These are phyloP conservation scores for Backusella australiensis DNA, from an alignment of 192 early-diverging fungal species.

Conservation along the genomic window DNA sequence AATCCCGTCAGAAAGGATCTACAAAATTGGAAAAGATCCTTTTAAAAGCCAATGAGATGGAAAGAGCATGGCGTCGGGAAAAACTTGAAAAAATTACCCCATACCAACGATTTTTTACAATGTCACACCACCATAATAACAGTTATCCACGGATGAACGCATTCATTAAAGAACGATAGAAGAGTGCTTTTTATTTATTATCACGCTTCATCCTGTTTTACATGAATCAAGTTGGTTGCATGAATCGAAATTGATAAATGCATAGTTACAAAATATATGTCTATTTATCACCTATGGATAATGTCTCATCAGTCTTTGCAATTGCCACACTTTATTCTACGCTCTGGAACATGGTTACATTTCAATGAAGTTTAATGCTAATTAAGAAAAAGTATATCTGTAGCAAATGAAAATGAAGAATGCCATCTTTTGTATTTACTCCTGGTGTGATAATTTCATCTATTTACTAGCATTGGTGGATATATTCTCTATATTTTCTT, in stretches of 20 bases:
- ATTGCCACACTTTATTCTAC: not conserved
- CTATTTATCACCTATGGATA: not conserved
- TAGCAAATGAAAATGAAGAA: not conserved
- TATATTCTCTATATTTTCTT: not conserved
- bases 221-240: not conserved
- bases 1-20: not conserved
- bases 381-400: not conserved
- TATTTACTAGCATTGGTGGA: not conserved
- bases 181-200: not conserved
- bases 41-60: not conserved
- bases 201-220: not conserved
- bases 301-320: not conserved
- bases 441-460: not conserved
- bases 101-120: not conserved
- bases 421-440: not conserved
- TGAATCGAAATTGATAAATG: not conserved
- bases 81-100: not conserved
- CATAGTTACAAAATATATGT: not conserved
- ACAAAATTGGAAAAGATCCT: not conserved
- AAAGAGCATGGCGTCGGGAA: not conserved
- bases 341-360: not conserved
- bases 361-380: not conserved
- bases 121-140: not conserved
- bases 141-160: not conserved
- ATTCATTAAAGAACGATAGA: not conserved